Base-by-base conservation (phyloP, 2,329 filamentous ascomycete species). In the Akanthomyces dipterigenus region DNA sequence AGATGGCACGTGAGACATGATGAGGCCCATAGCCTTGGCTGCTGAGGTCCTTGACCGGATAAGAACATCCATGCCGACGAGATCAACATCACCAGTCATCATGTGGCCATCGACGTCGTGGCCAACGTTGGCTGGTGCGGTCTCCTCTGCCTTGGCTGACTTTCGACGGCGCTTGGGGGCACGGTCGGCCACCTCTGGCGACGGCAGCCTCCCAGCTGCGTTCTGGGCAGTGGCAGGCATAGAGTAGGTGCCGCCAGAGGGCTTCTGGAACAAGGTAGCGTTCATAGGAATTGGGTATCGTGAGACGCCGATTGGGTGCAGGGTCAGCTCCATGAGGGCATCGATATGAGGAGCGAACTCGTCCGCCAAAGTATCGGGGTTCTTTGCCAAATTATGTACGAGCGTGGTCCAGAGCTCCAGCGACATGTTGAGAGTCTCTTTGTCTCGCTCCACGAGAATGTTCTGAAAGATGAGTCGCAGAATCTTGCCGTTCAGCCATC, bases 91-190 rank as follows among this genome's bases (percentile, higher is more conserved):
- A 56, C 96, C 95, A 71, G 93, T 90, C 79, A 99, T 92, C 88
- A 99, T 97, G 67, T 96, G 93, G 11, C 93, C 95, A 72, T 99
- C 95, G 20, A 99, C 91, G 72, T 99, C 96, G 74, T 99, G 95
- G 1, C 89, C 85, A n/a, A 89, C 78, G n/a, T 78, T 83, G 4
- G 82, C 76, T 1, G 83, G 77, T 1, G 83, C 77, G 9, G 82
- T 75, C 31, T 93, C 88, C 60, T 95, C 90, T 22, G 84, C 77
- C 77, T 96, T 96, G n/a, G 90, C 87, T 0, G 90, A 90, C 73
- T 92, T 96, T 63, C 92, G 87, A 38, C 92, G 84, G 65, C 91
- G 87, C 75, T 95, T 91, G 2, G 87, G 79, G 16, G 86, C 81
- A 63, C 89, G 83, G 63, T 90, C 85, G 14, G 79, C 75, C 5